These are phyloP conservation scores for Diaporthe caulivora DNA, from an alignment of 2,329 filamentous ascomycete genomes.

Conservation along the genomic window DNA sequence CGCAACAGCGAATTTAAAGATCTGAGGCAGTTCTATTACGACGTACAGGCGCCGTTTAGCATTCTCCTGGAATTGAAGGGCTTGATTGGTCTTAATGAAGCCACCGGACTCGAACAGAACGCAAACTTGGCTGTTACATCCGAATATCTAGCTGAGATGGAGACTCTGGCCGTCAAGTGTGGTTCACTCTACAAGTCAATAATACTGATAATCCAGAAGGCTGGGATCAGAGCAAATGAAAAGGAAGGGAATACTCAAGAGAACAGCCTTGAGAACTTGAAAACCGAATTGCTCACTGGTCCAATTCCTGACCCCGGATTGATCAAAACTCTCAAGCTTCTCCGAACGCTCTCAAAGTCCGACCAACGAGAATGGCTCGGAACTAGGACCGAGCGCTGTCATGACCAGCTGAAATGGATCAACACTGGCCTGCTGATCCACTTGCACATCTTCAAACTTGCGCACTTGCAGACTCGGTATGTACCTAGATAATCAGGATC, in stretches of 20 bases:
- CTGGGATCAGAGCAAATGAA: not conserved
- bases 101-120: not conserved
- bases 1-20: not conserved
- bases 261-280: not conserved
- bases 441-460: conserved; percentile 29
- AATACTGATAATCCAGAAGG: conserved; percentile 25
- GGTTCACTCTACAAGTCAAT: conserved; percentile 30
- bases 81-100: not conserved
- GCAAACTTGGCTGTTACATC: not conserved
- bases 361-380: not conserved
- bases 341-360: not conserved
- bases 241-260: not conserved
- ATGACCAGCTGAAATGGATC: conserved; percentile 30
- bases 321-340: conserved; percentile 4
- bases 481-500: too few relatives aligned
- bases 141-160: conserved; percentile 6
- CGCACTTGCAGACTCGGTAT: conserved; percentile 7
- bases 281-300: conserved; percentile 23
- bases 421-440: conserved; percentile 17
- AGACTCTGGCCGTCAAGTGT: conserved; percentile 29
- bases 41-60: conserved; percentile 1
- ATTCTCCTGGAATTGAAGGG: conserved; percentile 22
- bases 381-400: not conserved
- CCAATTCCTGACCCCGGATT: conserved; percentile 28
- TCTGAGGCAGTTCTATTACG: not conserved